A percentile compares a stretch with the other conserved stretches of the same genome.
Evolutionary conservation across 1,139 yeast genomes (phyloP).

Genomic region (Hanseniaspora uvarum): DNA sequence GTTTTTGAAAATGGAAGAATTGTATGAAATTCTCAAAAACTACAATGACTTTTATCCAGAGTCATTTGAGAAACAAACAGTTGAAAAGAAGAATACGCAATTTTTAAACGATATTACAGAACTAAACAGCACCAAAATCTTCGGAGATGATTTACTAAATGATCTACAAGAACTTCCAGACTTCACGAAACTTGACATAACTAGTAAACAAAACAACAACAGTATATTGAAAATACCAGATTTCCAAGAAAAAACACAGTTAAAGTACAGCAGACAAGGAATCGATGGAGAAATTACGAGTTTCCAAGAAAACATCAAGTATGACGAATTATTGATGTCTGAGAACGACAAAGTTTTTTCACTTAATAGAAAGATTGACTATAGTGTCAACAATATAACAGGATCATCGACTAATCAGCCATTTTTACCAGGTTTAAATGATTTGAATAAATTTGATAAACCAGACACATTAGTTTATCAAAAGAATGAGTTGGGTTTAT

Average conservation of each 20-base stretch:
- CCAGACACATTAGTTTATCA: slow-evolving; percentile 36
- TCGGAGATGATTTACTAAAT: slow-evolving; percentile 17
- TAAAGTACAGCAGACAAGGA: slow-evolving; percentile 61
- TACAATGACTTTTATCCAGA: not conserved
- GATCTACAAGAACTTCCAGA: slow-evolving; percentile 13
- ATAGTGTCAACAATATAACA: slow-evolving; percentile 49
- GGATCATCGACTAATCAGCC: slow-evolving; percentile 77
- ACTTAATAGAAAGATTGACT: slow-evolving; percentile 55
- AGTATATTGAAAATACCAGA: slow-evolving; percentile 43
- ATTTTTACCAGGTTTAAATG: slow-evolving; percentile 71
- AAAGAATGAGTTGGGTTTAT: slow-evolving; percentile 62
- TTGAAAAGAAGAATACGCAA: slow-evolving; percentile 24
- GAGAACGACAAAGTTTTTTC: slow-evolving; percentile 62
- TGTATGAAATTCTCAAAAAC: not conserved
- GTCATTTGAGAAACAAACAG: not conserved
- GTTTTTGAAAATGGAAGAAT: not conserved
- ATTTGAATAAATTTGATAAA: slow-evolving; percentile 23
- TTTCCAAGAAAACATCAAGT: slow-evolving; percentile 50
- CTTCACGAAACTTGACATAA: slow-evolving; percentile 23
- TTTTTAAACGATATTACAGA: slow-evolving; percentile 29
- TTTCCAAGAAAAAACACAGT: slow-evolving; percentile 45
- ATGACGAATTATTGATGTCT: slow-evolving; percentile 43
- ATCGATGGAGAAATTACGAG: slow-evolving; percentile 57
- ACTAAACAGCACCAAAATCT: slow-evolving; percentile 23
- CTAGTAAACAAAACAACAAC: slow-evolving; percentile 23